Evolutionary conservation across 1,284 basidiomycete species (phyloP).

Genomic region (Apiotrichum siamense): DNA sequence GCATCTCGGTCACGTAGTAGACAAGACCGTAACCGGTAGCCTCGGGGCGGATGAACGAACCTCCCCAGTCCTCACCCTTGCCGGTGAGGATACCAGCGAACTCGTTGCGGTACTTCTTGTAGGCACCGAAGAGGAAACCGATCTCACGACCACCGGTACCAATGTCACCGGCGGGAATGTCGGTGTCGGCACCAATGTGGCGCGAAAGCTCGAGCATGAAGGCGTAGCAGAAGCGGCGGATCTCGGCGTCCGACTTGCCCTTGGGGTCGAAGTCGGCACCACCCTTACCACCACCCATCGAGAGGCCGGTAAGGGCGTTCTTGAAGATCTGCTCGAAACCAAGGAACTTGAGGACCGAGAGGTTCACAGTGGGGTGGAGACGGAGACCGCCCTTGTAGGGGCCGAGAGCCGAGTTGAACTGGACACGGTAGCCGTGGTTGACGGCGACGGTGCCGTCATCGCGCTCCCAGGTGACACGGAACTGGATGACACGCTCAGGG

Average conservation of each 20-base stretch:
- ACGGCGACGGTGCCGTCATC: constrained; percentile 64
- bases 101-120: constrained; percentile 70
- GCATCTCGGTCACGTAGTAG: constrained; percentile 64
- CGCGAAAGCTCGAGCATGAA: constrained; percentile 69
- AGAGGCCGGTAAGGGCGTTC: constrained; percentile 71
- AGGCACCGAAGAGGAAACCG: constrained; percentile 65
- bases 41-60: constrained; percentile 65
- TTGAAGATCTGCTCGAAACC: constrained; percentile 80
- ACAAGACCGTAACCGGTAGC: constrained; percentile 68
- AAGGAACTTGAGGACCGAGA: constrained; percentile 79
- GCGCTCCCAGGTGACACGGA: constrained; percentile 74
- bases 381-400: constrained; percentile 79
- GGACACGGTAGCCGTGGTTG: constrained; percentile 70
- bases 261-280: constrained; percentile 73
- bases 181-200: constrained; percentile 68
- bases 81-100: constrained; percentile 72
- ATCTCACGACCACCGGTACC: constrained; percentile 64
- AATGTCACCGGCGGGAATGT: constrained; percentile 75
- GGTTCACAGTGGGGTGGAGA: constrained; percentile 73
- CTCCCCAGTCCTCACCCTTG: constrained; percentile 68
- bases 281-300: constrained; percentile 70
- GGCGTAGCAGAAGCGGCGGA: constrained; percentile 61
- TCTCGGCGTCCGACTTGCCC: constrained; percentile 71
- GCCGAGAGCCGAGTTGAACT: constrained; percentile 75
- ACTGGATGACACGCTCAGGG: constrained; percentile 70